Conservation (phyloP, 192 early-diverging fungal genomes). For the Entomortierella beljakovae region DNA sequence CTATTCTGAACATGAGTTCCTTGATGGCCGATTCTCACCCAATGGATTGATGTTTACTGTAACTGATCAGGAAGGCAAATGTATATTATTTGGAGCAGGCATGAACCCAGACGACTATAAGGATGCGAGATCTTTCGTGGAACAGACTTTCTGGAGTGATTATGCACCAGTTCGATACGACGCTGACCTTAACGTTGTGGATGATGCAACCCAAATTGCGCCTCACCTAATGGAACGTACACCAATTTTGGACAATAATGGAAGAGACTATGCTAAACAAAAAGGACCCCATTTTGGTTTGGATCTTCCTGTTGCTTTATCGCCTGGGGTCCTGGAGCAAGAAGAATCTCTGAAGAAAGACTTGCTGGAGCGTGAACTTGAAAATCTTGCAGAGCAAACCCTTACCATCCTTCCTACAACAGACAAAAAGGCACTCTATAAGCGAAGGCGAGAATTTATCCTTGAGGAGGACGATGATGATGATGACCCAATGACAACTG, state of each 20-base stretch:
- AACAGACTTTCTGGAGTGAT: slow-evolving; percentile 85
- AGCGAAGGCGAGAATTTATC: slow-evolving; percentile 39
- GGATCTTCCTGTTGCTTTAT: slow-evolving; percentile 61
- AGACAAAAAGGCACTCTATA: slow-evolving; percentile 45
- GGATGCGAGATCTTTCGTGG: slow-evolving; percentile 63
- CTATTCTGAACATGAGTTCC: slow-evolving; percentile 67
- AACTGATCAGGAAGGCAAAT: slow-evolving; percentile 76
- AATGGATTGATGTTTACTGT: slow-evolving; percentile 83
- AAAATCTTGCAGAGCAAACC: slow-evolving; percentile 54
- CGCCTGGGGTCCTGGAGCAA: slow-evolving; percentile 54
- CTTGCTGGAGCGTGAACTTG: slow-evolving; percentile 63
- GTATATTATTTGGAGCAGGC: slow-evolving; percentile 77
- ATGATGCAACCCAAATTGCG: slow-evolving; percentile 77
- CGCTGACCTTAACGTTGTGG: slow-evolving; percentile 73
- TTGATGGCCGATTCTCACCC: slow-evolving; percentile 79
- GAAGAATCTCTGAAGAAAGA: slow-evolving; percentile 63
- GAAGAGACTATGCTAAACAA: slow-evolving; percentile 72
- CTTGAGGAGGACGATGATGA: slow-evolving; percentile 52
- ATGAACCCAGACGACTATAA: slow-evolving; percentile 59
- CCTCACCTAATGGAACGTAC: slow-evolving; percentile 73
- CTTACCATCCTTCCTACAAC: slow-evolving; percentile 40
- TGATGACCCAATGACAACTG: slow-evolving; percentile 55
- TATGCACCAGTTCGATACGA: slow-evolving; percentile 76
- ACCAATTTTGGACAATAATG: slow-evolving; percentile 74
- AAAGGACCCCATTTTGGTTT: slow-evolving; percentile 68